These are phyloP conservation scores for Calonectria hongkongensis DNA, from an alignment of 2,329 filamentous ascomycete species.

Conservation along the genomic window DNA sequence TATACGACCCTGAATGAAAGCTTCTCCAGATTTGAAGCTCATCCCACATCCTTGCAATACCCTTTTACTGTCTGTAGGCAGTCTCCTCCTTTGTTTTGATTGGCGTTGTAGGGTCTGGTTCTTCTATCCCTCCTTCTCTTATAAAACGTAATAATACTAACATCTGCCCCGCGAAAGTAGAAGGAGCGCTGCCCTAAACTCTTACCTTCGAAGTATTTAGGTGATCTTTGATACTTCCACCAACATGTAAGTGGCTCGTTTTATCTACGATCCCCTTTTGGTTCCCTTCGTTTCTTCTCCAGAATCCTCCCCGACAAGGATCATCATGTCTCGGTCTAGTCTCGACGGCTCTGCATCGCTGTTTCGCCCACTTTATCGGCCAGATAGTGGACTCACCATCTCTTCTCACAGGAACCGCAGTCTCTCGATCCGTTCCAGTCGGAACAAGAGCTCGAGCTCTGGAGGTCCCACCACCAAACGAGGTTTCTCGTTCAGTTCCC, in stretches of 20 bases:
- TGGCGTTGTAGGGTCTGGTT: not conserved
- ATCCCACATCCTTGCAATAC: conserved; percentile 22
- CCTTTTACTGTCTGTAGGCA: conserved; percentile 43
- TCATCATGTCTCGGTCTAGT: conserved; percentile 58
- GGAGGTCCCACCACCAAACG: conserved; percentile 70
- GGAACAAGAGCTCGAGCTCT: conserved; percentile 64
- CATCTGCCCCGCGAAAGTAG: conserved; percentile 13
- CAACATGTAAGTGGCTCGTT: conserved; percentile 48
- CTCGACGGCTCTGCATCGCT: conserved; percentile 55
- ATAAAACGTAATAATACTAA: conserved; percentile 16
- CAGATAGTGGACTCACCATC: conserved; percentile 55
- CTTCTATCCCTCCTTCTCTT: conserved; percentile 16
- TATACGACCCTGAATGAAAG: conserved; percentile 6
- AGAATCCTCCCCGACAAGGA: not conserved
- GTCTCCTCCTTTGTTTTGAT: conserved; percentile 2
- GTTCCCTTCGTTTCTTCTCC: not conserved
- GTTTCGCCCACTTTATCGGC: conserved; percentile 43
- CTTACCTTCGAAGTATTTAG: conserved; percentile 18
- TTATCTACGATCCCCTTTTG: not conserved
- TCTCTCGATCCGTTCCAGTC: conserved; percentile 82
- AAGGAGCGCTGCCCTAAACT: conserved; percentile 41
- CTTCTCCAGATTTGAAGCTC: conserved; percentile 9
- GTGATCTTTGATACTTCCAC: conserved; percentile 26
- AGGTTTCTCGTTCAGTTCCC: conserved; percentile 89
- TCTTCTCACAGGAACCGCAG: conserved; percentile 78